phyloP scores from a whole-genome alignment of 2,329 filamentous ascomycete genomes.

The Colletotrichum somersetense region DNA sequence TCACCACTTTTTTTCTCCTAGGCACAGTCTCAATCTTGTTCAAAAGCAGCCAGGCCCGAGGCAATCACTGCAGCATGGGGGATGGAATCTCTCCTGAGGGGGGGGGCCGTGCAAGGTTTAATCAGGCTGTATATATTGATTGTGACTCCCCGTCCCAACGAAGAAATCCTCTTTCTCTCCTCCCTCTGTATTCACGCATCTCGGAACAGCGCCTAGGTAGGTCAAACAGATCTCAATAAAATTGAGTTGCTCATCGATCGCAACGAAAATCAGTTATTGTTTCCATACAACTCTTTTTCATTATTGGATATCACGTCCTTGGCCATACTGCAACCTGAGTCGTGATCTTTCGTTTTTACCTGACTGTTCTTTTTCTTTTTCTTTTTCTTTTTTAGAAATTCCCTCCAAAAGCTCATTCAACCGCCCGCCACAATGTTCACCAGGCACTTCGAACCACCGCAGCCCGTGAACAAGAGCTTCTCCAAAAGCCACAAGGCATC shows the following conservation, averaged over 20 bases:
- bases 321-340: background rate
- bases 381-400: too few species aligned
- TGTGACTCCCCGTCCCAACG: slow-evolving; percentile 35
- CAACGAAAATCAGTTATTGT: slow-evolving; percentile 2
- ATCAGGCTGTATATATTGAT: slow-evolving; percentile 38
- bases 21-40: slow-evolving; percentile 23
- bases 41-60: slow-evolving; percentile 27
- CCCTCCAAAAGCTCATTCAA: background rate
- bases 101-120: slow-evolving; percentile 37
- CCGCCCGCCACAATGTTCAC: slow-evolving; percentile 59
- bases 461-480: slow-evolving; percentile 60
- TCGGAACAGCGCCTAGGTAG: slow-evolving; percentile 50
- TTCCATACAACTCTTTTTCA: slow-evolving; percentile 4
- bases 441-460: slow-evolving; percentile 59
- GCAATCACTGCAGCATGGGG: slow-evolving; percentile 30
- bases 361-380: background rate
- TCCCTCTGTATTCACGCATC: slow-evolving; percentile 24
- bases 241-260: slow-evolving; percentile 13
- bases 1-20: slow-evolving; percentile 34
- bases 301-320: background rate
- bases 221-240: slow-evolving; percentile 41
- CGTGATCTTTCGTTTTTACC: slow-evolving; percentile 3
- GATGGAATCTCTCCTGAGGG: slow-evolving; percentile 8
- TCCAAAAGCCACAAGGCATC: slow-evolving; percentile 64
- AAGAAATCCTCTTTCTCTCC: slow-evolving; percentile 37